Evolutionary conservation across 1,284 basidiomycete genomes (phyloP).

Genomic region (Ceratobasidium sp.): DNA sequence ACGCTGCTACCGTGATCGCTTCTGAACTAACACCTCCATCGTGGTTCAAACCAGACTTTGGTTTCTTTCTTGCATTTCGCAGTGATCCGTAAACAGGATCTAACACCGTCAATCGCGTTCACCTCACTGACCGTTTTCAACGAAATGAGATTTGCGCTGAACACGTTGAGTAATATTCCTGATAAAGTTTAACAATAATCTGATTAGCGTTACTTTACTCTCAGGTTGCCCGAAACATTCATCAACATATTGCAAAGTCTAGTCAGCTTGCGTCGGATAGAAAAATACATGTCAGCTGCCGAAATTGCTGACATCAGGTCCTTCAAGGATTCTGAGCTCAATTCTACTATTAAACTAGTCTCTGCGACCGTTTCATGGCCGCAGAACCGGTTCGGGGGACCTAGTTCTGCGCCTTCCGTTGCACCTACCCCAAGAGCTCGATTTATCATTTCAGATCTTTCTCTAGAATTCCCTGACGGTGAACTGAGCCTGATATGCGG

Average conservation of each 20-base stretch:
- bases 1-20: background rate
- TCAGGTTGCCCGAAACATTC: constrained; percentile 81
- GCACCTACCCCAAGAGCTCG: constrained; percentile 78
- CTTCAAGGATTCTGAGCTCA: constrained; percentile 38
- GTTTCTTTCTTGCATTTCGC: constrained; percentile 87
- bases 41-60: constrained; percentile 59
- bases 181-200: background rate
- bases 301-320: constrained; percentile 68
- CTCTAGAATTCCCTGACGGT: constrained; percentile 79
- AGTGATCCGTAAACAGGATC: constrained; percentile 68
- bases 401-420: constrained; percentile 59
- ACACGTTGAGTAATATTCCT: constrained; percentile 58
- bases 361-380: constrained; percentile 93
- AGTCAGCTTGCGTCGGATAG: constrained; percentile 89
- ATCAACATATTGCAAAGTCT: constrained; percentile 78
- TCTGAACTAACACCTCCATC: constrained; percentile 1
- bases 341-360: constrained; percentile 69
- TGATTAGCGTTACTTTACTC: background rate
- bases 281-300: constrained; percentile 81
- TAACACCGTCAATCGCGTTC: constrained; percentile 89
- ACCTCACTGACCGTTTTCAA: constrained; percentile 81
- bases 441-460: constrained; percentile 85
- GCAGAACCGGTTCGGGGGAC: constrained; percentile 63
- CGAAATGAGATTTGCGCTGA: constrained; percentile 70
- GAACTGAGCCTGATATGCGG: constrained; percentile 86